Evolutionary conservation across 1,139 yeast species (phyloP), one percentile per base, ranked within the genome.

Genomic region (Pichia sp.): DNA sequence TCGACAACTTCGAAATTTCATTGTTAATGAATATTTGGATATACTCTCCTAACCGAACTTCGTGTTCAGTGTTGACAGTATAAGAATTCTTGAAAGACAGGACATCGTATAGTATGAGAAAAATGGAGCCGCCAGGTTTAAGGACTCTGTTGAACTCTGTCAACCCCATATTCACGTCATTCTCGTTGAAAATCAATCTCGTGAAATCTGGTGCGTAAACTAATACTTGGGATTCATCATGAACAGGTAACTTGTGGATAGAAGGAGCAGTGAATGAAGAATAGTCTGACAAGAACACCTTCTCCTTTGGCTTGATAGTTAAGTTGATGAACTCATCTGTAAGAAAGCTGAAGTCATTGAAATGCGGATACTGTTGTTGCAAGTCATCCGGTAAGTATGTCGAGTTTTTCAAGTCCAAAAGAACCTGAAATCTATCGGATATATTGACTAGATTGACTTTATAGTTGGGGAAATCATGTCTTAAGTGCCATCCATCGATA

Each of bases 401-500:
- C 17, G 60, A 56, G 6, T 61, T 48, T 29, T 63, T 49, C 6
- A 57, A 31, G 53, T 68, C 71, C 9, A 58, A 54, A n/a, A 68
- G 49, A 3, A 57, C 48, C 45, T 60, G 60, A 29, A 60, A 55
- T 41, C 58, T 55, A 52, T 62, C 62, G 2, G 67, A 58, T n/a
- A 67, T 45, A 31, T 61, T 61, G 9, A 68, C 48, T 9, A 64
- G 58, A 51, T 67, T 68, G 9, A 64, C 60, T 50, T 63, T 66
- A 51, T 53, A 48, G 2, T 58, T 45, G 12, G 64, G 62, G 46
- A 65, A 63, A 45, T 66, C 69, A 55, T 66, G 67, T 14, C 66
- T 51, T 20, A 65, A 38, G 49, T 66, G 63, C 72, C 71, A 68
- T 2, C 70, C 71, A 52, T 66, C 68, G 24, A 64, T 57, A 41